These are phyloP conservation scores for Fraxinus xanthoxyloides DNA, from an alignment of 305 asterid genomes.

Conservation along the genomic window DNA sequence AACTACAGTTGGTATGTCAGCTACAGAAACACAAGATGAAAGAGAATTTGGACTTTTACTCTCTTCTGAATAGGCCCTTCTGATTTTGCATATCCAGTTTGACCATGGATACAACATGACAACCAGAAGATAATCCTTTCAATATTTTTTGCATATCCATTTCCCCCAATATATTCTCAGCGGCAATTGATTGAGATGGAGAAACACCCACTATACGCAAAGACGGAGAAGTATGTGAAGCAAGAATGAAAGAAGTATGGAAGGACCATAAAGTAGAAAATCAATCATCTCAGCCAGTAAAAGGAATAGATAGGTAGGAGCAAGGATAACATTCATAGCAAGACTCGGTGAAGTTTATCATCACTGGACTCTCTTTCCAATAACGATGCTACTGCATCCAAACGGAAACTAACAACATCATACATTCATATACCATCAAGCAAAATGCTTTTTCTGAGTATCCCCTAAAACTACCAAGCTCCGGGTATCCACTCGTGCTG, in stretches of 20 bases:
- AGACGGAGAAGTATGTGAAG: slow-evolving; percentile 3
- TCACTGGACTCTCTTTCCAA: not conserved
- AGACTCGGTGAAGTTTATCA: not conserved
- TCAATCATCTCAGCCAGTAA: not conserved
- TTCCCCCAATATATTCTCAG: slow-evolving; percentile 24
- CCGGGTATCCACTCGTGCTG: not conserved
- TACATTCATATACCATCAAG: not conserved
- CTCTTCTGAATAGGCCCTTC: slow-evolving; percentile 30
- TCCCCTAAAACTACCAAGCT: not conserved
- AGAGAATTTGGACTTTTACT: slow-evolving; percentile 25
- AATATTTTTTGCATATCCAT: slow-evolving; percentile 24
- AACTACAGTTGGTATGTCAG: slow-evolving; percentile 24
- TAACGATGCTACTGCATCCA: not conserved
- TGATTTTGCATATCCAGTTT: slow-evolving; percentile 34
- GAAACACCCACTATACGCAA: slow-evolving; percentile 37
- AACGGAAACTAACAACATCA: not conserved
- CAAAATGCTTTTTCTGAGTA: not conserved
- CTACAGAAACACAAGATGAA: slow-evolving; percentile 32
- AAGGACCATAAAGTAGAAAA: slow-evolving; percentile 17
- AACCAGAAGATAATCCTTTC: slow-evolving; percentile 26
- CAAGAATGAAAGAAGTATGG: not conserved
- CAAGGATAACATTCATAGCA: not conserved
- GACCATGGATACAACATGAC: slow-evolving; percentile 21
- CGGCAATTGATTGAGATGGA: slow-evolving; percentile 34
- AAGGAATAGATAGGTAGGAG: not conserved